These are phyloP conservation scores for Ramaria sp. DNA, from an alignment of 768 basidiomycete genomes.

Conservation along the genomic window DNA sequence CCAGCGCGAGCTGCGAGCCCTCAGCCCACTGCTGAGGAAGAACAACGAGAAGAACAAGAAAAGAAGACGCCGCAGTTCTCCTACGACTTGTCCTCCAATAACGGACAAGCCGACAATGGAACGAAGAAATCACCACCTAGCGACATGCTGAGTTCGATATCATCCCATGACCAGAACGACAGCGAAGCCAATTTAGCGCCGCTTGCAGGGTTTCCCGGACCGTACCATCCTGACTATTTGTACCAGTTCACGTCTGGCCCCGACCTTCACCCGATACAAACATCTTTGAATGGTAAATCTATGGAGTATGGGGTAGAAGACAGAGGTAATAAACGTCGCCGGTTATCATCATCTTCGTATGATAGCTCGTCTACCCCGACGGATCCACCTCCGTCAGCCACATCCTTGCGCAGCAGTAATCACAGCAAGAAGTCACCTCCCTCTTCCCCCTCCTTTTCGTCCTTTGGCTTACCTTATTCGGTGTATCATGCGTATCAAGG, in stretches of 20 bases:
- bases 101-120: not conserved
- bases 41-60: constrained; percentile 6
- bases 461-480: constrained; percentile 50
- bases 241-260: constrained; percentile 38
- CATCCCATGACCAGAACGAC: constrained; percentile 1
- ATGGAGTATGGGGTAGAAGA: constrained; percentile 32
- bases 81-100: constrained; percentile 3
- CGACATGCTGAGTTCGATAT: constrained; percentile 4
- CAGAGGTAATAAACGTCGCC: constrained; percentile 52
- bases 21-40: constrained; percentile 3
- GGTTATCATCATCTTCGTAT: constrained; percentile 43
- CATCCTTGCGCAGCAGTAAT: constrained; percentile 52
- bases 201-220: constrained; percentile 41
- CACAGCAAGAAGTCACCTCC: constrained; percentile 41
- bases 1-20: constrained; percentile 25
- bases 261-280: constrained; percentile 25
- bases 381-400: constrained; percentile 42
- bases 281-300: constrained; percentile 38
- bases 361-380: constrained; percentile 40
- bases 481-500: constrained; percentile 53
- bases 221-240: constrained; percentile 66
- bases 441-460: constrained; percentile 39
- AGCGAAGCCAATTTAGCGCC: not conserved
- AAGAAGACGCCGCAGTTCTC: constrained; percentile 9
- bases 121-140: constrained; percentile 2